Evolutionary conservation across 352 stramenopile species (phyloP).

Genomic region (Phytophthora litchii): DNA sequence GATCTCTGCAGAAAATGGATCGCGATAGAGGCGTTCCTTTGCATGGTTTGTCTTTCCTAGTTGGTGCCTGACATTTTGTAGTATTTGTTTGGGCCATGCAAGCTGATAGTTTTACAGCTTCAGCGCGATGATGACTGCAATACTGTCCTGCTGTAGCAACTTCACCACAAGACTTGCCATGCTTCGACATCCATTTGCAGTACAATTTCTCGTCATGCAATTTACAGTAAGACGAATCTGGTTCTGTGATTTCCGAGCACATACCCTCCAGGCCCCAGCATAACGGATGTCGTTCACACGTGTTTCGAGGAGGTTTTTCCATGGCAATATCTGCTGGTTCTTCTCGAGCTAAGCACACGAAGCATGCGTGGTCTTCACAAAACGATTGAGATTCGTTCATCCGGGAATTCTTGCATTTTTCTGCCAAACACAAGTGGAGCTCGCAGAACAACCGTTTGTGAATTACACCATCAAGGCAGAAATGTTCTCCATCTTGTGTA

Average conservation of each 20-base stretch:
- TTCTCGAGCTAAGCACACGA: constrained; percentile 48
- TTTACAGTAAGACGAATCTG: constrained; percentile 50
- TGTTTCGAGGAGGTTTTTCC: constrained; percentile 57
- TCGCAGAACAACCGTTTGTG: constrained; percentile 46
- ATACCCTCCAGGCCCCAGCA: constrained; percentile 50
- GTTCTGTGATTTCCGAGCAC: constrained; percentile 46
- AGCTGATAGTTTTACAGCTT: neutral
- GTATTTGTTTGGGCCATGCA: neutral
- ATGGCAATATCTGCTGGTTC: constrained; percentile 28
- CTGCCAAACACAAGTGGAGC: constrained; percentile 47
- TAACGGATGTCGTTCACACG: constrained; percentile 52
- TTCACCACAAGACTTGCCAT: constrained; percentile 35
- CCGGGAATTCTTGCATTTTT: constrained; percentile 45
- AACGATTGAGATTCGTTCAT: constrained; percentile 39
- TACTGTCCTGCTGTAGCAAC: constrained; percentile 39
- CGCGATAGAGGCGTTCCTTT: constrained; percentile 32
- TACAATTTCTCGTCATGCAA: constrained; percentile 34
- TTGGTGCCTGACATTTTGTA: constrained; percentile 40
- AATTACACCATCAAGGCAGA: constrained; percentile 37
- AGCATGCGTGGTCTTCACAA: constrained; percentile 63
- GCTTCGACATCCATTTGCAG: constrained; percentile 38
- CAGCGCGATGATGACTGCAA: constrained; percentile 37
- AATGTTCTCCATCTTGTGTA: constrained; percentile 8
- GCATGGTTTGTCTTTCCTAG: constrained; percentile 55
- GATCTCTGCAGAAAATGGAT: constrained; percentile 45